Evolutionary conservation across 352 stramenopile genomes (phyloP).

Genomic region (Globisporangium polare): DNA sequence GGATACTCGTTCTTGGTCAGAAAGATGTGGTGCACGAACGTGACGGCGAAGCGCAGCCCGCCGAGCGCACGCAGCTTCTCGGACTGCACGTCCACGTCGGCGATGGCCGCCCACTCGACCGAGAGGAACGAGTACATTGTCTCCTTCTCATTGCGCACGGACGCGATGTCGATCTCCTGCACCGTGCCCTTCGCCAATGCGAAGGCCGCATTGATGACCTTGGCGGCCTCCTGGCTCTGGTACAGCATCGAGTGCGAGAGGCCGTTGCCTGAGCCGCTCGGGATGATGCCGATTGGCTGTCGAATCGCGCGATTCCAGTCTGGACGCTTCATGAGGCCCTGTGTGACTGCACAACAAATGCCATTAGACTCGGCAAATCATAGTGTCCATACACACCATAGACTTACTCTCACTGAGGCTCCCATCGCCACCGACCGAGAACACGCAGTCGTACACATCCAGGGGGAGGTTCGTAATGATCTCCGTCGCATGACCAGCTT

Average conservation of each 20-base stretch:
- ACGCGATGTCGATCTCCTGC: conserved; percentile 66
- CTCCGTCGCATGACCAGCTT: conserved; percentile 47
- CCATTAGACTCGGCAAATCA: neutral
- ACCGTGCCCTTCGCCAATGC: conserved; percentile 61
- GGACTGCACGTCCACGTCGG: conserved; percentile 76
- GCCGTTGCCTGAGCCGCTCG: conserved; percentile 62
- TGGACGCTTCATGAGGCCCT: conserved; percentile 63
- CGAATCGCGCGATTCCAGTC: conserved; percentile 74
- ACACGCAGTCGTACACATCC: conserved; percentile 55
- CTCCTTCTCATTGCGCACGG: conserved; percentile 51
- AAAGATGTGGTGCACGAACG: conserved; percentile 53
- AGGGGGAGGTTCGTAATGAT: conserved; percentile 45
- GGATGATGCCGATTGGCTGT: conserved; percentile 59
- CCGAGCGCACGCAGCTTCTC: conserved; percentile 71
- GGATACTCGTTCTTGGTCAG: conserved; percentile 48
- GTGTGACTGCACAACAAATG: conserved; percentile 36
- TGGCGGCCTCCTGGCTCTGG: conserved; percentile 37
- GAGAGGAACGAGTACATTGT: conserved; percentile 78
- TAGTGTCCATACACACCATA: neutral
- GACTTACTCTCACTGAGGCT: conserved; percentile 59
- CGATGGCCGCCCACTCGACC: conserved; percentile 79
- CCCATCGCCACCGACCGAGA: conserved; percentile 68
- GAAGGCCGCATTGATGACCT: conserved; percentile 51
- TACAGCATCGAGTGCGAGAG: conserved; percentile 60
- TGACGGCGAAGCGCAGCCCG: conserved; percentile 57